Evolutionary conservation across 495 filamentous ascomycete genomes (phyloP).

Genomic region (Xylaria castorea): DNA sequence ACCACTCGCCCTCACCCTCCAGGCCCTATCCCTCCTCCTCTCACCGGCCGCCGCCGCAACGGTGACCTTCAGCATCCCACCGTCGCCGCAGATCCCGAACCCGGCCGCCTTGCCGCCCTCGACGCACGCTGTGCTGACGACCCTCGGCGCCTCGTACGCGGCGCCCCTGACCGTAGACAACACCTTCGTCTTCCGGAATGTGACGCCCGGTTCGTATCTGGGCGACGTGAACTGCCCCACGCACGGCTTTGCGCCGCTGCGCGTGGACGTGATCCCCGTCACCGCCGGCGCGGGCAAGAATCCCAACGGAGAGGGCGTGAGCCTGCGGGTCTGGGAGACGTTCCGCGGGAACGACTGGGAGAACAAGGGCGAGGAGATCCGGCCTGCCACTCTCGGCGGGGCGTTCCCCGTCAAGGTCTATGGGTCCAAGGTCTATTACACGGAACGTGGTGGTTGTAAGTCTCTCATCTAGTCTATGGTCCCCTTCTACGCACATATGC

Average conservation of each 20-base stretch:
- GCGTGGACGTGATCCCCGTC: conserved; percentile 71
- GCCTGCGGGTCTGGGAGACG: conserved; percentile 78
- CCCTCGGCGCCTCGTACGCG: conserved; percentile 51
- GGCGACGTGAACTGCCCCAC: conserved; percentile 77
- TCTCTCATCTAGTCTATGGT: conserved; percentile 30
- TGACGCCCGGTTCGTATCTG: conserved; percentile 73
- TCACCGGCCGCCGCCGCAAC: conserved; percentile 24
- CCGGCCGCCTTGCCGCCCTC: conserved; percentile 65
- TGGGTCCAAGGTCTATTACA: conserved; percentile 73
- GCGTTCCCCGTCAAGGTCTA: conserved; percentile 66
- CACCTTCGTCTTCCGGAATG: conserved; percentile 75
- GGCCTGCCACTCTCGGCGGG: conserved; percentile 32
- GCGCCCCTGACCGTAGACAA: conserved; percentile 70
- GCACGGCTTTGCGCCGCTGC: conserved; percentile 74
- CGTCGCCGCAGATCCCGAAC: conserved; percentile 59
- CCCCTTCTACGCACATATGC: not conserved
- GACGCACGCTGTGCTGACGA: conserved; percentile 75
- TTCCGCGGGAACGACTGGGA: conserved; percentile 88
- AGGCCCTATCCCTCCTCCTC: conserved; percentile 27
- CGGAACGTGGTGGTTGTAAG: conserved; percentile 76
- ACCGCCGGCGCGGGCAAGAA: not conserved
- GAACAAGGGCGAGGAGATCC: conserved; percentile 73
- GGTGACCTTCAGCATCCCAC: conserved; percentile 53
- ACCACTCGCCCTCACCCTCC: conserved; percentile 33
- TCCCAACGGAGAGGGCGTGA: conserved; percentile 49